Conservation (phyloP, 192 early-diverging fungal genomes). For the Gigaspora rosea region DNA sequence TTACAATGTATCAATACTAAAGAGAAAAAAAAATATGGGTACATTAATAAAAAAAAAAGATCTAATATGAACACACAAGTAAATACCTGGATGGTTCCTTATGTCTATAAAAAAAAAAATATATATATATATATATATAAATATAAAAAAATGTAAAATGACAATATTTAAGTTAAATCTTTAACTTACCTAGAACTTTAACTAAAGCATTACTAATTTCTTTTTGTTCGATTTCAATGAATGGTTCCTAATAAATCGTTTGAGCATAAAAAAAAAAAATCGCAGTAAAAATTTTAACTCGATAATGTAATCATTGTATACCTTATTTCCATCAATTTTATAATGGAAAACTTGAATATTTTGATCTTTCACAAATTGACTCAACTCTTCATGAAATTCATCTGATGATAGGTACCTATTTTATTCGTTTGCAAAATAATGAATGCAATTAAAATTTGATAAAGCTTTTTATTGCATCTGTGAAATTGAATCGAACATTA, state of each 20-base stretch:
- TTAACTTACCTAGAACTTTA: slow-evolving; percentile 48
- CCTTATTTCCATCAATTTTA: slow-evolving; percentile 86
- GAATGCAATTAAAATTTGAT: no score
- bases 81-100: slow-evolving; percentile 54
- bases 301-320: slow-evolving; percentile 26
- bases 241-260: slow-evolving; percentile 50
- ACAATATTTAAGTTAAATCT: background rate
- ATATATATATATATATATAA: background rate
- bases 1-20: slow-evolving; percentile 88
- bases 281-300: background rate
- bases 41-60: background rate
- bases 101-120: slow-evolving; percentile 33
- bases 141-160: background rate
- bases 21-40: background rate
- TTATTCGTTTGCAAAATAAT: background rate
- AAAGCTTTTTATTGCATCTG: no score
- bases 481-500: slow-evolving; percentile 55
- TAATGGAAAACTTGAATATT: slow-evolving; percentile 79
- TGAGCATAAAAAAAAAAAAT: background rate
- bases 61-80: background rate
- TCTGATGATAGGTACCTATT: slow-evolving; percentile 48
- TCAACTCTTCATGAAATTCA: slow-evolving; percentile 50
- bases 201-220: slow-evolving; percentile 57
- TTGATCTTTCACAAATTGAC: slow-evolving; percentile 75
- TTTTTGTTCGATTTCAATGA: slow-evolving; percentile 55